Evolutionary conservation across 1,284 basidiomycete genomes (phyloP), one percentile per base, ranked within the genome.

Genomic region (Tilletia setariae): DNA sequence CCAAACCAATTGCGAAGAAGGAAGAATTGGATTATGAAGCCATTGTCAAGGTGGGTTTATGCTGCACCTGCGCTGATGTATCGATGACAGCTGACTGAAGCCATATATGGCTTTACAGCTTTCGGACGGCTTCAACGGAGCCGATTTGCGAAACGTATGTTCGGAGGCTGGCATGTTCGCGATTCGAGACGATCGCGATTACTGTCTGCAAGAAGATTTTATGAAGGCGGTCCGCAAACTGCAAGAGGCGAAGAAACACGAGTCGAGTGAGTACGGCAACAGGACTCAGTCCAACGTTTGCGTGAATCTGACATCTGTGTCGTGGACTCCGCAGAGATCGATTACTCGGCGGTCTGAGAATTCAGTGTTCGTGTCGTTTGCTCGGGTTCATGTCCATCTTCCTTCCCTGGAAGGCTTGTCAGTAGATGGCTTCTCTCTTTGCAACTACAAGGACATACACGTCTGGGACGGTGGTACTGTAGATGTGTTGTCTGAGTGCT

Each of bases 91-190:
- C n/a, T n/a, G n/a, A n/a, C n/a, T n/a, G n/a, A n/a, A n/a, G n/a
- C n/a, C n/a, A n/a, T n/a, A n/a, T n/a, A n/a, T n/a, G n/a, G n/a
- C n/a, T n/a, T n/a, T n/a, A 72, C 98, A 98, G 86, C 90, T 92
- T 67, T 65, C 83, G 73, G 56, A 80, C 53, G 80, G 80, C 47
- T 79, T 79, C 74, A 82, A 82, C 67, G 80, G 79, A 21, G 80
- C 80, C 4, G 96, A 98, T 85, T 83, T 98, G 82, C 88, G 95
- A 66, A 98, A 98, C 83, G 92, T 99, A 15, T 90, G 95, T 66
- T 98, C 96, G 6, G 96, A 98, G 84, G 93, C 95, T 8, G 95
- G 96, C 65, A 97, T 99, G 94, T 98, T 98, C 83, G 96, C 96
- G 15, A 98, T 99, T 79, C 87, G 96, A 64, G 94, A 97, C 72